Evolutionary conservation across 176 grass and related monocot genomes (phyloP).

Genomic region (Raddia distichophylla): DNA sequence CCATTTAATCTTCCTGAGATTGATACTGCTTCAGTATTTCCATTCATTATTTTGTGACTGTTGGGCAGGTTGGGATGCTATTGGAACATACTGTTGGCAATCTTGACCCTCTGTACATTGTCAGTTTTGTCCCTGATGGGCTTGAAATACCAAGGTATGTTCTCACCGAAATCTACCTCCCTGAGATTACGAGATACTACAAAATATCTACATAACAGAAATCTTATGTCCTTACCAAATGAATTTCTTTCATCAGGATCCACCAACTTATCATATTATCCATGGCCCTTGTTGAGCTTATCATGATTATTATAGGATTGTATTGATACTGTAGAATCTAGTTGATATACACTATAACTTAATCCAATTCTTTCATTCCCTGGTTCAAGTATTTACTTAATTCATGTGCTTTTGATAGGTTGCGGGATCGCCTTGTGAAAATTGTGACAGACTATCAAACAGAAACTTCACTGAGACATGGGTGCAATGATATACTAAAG

Average conservation of each 20-base stretch:
- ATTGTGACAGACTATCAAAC: slow-evolving; percentile 97
- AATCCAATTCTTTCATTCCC: neutral
- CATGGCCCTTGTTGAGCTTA: neutral
- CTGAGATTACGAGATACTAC: neutral
- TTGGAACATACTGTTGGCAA: slow-evolving; percentile 98
- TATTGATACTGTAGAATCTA: neutral
- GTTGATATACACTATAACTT: neutral
- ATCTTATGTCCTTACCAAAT: neutral
- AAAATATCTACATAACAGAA: slow-evolving; percentile 20
- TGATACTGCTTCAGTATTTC: slow-evolving; percentile 9
- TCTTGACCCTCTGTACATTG: slow-evolving; percentile 96
- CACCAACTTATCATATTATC: slow-evolving; percentile 10
- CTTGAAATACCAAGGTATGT: slow-evolving; percentile 91
- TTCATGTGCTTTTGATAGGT: slow-evolving; percentile 47
- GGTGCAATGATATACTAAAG: slow-evolving; percentile 99
- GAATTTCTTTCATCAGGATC: slow-evolving; percentile 22
- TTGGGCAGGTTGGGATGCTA: slow-evolving; percentile 90
- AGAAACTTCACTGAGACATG: slow-evolving; percentile 89
- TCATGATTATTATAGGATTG: neutral
- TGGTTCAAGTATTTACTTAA: slow-evolving; percentile 5
- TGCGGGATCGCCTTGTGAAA: slow-evolving; percentile 92
- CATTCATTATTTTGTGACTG: slow-evolving; percentile 17
- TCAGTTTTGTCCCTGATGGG: slow-evolving; percentile 94
- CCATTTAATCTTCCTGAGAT: slow-evolving; percentile 34
- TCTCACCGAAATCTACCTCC: neutral